A percentile compares a stretch with the other conserved stretches of the same genome.
phyloP scores from a whole-genome alignment of 192 early-diverging fungal species.

The Entomortierella parvispora region DNA sequence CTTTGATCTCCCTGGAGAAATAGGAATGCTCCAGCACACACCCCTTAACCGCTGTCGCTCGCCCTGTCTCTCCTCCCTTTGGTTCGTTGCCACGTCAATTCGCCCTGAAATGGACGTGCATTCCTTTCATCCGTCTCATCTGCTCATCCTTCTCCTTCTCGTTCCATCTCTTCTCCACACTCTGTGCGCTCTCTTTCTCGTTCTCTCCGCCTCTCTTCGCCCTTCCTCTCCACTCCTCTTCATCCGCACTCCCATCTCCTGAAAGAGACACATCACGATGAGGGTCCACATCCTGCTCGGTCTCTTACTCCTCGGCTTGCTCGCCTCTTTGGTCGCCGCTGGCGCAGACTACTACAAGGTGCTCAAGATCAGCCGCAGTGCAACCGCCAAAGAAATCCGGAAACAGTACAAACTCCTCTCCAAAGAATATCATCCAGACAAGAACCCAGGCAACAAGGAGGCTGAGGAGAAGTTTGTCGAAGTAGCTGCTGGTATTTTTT shows the following conservation, averaged over 20 bases:
- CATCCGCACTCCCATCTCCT: background rate
- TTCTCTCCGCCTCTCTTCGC: background rate
- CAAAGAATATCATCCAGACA: slow-evolving; percentile 89
- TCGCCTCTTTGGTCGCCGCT: slow-evolving; percentile 27
- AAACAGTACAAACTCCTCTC: slow-evolving; percentile 92
- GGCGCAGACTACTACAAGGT: slow-evolving; percentile 87
- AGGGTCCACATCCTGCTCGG: slow-evolving; percentile 25
- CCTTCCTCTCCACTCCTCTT: slow-evolving; percentile 2
- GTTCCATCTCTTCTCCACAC: background rate
- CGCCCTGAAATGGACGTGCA: no score
- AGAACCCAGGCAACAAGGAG: slow-evolving; percentile 86
- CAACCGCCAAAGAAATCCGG: slow-evolving; percentile 89
- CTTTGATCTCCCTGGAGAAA: no score
- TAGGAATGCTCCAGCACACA: no score
- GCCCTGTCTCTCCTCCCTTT: no score
- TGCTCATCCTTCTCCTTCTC: background rate
- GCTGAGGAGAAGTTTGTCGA: slow-evolving; percentile 92
- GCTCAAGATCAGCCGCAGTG: slow-evolving; percentile 83
- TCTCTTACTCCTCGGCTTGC: slow-evolving; percentile 14
- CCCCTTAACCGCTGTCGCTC: no score
- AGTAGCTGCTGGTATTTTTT: slow-evolving; percentile 74
- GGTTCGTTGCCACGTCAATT: no score
- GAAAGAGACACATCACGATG: background rate
- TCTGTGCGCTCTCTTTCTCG: no score
- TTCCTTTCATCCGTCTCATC: background rate